These are phyloP conservation scores for Ophiostoma perfectum DNA, from an alignment of 2,329 filamentous ascomycete species.

Conservation along the genomic window DNA sequence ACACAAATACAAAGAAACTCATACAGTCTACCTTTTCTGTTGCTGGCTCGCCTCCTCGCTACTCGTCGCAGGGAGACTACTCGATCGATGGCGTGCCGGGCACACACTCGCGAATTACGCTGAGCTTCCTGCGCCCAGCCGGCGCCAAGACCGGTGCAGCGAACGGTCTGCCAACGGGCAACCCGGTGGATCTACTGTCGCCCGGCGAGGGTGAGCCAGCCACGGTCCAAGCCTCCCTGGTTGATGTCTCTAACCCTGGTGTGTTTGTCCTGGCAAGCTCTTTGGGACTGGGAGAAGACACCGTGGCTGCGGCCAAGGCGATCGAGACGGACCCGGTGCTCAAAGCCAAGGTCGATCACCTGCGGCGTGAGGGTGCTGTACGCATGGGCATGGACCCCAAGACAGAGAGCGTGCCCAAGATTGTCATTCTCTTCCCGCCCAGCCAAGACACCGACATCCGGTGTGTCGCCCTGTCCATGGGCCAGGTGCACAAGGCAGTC, in stretches of 20 bases:
- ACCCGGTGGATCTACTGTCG: constrained; percentile 32
- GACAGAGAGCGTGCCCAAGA: constrained; percentile 40
- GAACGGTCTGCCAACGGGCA: constrained; percentile 37
- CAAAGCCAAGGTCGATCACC: constrained; percentile 34
- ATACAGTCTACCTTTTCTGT: constrained; percentile 38
- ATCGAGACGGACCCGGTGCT: constrained; percentile 34
- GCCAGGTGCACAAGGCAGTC: constrained; percentile 42
- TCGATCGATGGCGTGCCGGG: constrained; percentile 40
- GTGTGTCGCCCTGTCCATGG: constrained; percentile 44
- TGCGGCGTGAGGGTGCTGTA: constrained; percentile 36
- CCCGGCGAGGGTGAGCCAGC: constrained; percentile 29
- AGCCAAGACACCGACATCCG: constrained; percentile 35
- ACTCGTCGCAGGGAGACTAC: constrained; percentile 34
- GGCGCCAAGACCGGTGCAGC: constrained; percentile 39
- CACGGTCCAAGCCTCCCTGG: constrained; percentile 34
- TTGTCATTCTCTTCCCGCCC: constrained; percentile 39
- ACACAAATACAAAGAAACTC: constrained; percentile 64
- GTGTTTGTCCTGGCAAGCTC: constrained; percentile 37
- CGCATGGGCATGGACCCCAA: constrained; percentile 39
- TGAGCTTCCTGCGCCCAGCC: constrained; percentile 38
- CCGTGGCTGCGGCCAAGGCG: constrained; percentile 27
- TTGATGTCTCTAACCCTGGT: constrained; percentile 41
- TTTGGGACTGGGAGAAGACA: constrained; percentile 29
- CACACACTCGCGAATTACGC: constrained; percentile 33
- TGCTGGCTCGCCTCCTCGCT: constrained; percentile 36